Base-by-base conservation (phyloP, 108 stramenopile species). In the Fistulifera solaris region DNA sequence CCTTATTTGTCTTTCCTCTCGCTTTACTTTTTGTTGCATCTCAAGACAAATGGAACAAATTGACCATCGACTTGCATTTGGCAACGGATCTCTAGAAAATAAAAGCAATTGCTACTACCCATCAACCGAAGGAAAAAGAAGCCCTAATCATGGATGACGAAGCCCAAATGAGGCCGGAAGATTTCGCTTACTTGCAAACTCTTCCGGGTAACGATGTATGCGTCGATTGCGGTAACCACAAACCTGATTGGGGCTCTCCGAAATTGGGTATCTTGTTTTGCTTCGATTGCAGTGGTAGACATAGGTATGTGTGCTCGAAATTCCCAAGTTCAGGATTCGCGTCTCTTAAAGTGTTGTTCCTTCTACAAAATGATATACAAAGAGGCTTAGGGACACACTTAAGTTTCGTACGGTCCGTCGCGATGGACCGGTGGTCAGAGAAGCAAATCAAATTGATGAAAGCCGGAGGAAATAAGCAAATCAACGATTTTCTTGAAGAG, bases 341-440 rank as follows among this genome's bases (percentile, higher is more conserved):
- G 40, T 11, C 40, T 40, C n/a, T 40, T 40, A 14, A 40, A 11
- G 11, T 40, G 40, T 11, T 40, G 11, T 40, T 40, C 12, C 11
- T 45, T 21, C 21, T 45, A 3, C 19, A 19, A 8, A 11, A 17
- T 45, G 6, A 21, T 21, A 5, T 11, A 43, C 41, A n/a, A n/a
- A 66, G 72, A 27, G 54, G 58, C 35, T 44, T 71, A 4, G 75
- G 75, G 23, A 59, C 61, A 2, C 70, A 76, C 38, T 63, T 71
- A 40, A 67, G 66, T 7, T 67, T 67, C 53, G 70, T 71, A 2
- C 66, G 75, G 19, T 70, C 68, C 27, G 19, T 76, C 0, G 40
- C 18, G 8, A 62, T 76, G 75, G 75, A 76, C 40, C 42, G 58
- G 1, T 76, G 65, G 65, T 52, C 66, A 13, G 54, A 63, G 2